Evolutionary conservation across 2,329 filamentous ascomycete genomes (phyloP).

Genomic region (Calonectria leucothoes): DNA sequence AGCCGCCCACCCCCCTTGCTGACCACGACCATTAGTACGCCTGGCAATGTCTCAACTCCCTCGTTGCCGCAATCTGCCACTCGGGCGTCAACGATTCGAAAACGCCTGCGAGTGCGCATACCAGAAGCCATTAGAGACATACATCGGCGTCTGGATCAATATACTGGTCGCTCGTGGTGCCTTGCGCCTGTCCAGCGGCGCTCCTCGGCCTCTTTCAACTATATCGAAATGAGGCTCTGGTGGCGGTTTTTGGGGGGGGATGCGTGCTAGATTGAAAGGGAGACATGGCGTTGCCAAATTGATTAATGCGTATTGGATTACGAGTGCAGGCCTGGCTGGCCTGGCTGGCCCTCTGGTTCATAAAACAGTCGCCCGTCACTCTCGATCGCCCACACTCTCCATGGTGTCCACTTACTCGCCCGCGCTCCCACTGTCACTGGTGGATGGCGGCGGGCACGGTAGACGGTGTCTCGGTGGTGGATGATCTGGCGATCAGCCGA

Average conservation of each 20-base stretch:
- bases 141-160: neutral
- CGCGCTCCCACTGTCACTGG: constrained; percentile 20
- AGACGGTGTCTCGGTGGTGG: constrained; percentile 33
- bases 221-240: constrained; percentile 13
- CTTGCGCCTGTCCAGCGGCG: neutral
- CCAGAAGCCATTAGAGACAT: constrained; percentile 2
- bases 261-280: neutral
- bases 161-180: neutral
- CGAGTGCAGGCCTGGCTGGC: neutral
- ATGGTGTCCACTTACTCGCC: constrained; percentile 17
- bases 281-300: constrained; percentile 10
- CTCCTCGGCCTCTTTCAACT: neutral
- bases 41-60: constrained; percentile 41
- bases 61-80: constrained; percentile 38
- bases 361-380: neutral
- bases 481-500: constrained; percentile 34
- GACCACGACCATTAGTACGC: constrained; percentile 29
- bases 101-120: constrained; percentile 2
- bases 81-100: constrained; percentile 6
- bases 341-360: neutral
- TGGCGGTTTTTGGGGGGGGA: neutral
- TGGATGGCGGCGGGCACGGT: constrained; percentile 31
- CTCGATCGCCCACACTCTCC: neutral
- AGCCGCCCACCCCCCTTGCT: constrained; percentile 33
- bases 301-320: constrained; percentile 14